Percentiles rank a stretch among this genome's conserved stretches.
Conservation (phyloP, 163 green algal genomes). For the Scenedesmus sp. region DNA sequence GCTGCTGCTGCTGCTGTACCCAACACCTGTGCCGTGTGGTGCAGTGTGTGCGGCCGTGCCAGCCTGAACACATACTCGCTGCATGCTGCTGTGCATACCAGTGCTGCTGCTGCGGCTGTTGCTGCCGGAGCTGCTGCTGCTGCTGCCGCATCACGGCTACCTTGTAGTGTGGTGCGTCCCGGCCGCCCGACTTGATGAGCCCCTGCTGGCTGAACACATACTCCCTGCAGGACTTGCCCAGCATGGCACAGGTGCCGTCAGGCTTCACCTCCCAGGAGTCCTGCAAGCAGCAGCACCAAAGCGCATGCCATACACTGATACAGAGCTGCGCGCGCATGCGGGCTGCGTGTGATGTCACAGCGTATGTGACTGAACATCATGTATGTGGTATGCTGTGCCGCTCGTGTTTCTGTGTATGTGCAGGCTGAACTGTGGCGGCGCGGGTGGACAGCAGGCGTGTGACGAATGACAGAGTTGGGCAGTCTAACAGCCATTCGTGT, state of each 20-base stretch:
- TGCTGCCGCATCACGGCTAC: background rate
- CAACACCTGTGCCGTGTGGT: background rate
- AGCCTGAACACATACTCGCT: slow-evolving; percentile 80
- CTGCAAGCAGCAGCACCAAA: slow-evolving; percentile 19
- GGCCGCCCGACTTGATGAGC: slow-evolving; percentile 63
- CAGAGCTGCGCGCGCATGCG: background rate
- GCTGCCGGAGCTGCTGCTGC: too few relatives aligned
- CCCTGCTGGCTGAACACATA: slow-evolving; percentile 81
- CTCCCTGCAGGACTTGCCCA: slow-evolving; percentile 76
- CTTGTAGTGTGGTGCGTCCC: slow-evolving; percentile 29
- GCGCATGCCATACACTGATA: background rate
- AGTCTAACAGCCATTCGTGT: too few relatives aligned
- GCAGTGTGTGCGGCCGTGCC: background rate
- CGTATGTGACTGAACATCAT: background rate
- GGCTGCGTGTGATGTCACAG: background rate
- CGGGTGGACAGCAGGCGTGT: too few relatives aligned
- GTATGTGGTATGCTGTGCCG: too few relatives aligned
- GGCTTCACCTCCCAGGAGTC: slow-evolving; percentile 65
- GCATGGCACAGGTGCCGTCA: slow-evolving; percentile 67
- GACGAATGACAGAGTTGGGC: too few relatives aligned
- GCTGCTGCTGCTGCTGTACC: background rate
- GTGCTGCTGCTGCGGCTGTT: background rate
- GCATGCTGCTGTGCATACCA: background rate
- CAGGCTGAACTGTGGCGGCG: too few relatives aligned
- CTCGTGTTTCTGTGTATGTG: too few relatives aligned